Conservation (phyloP, 306 rosid species). For the Neltuma alba region DNA sequence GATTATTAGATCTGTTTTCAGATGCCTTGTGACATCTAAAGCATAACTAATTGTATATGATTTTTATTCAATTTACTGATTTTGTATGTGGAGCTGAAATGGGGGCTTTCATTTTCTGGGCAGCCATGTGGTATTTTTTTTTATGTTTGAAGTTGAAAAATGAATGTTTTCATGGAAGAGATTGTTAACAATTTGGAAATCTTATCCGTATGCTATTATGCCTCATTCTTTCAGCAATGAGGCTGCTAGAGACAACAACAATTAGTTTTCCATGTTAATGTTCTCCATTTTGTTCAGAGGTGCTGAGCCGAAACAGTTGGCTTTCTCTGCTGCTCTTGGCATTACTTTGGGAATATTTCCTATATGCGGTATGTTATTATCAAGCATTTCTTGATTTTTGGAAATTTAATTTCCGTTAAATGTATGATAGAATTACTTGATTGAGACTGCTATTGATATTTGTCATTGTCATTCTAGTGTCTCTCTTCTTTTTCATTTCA, state of each 20-base stretch:
- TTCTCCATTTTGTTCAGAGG: conserved; percentile 57
- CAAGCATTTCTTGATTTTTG: not conserved
- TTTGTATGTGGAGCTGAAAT: not conserved
- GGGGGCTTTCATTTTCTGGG: not conserved
- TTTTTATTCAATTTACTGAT: not conserved
- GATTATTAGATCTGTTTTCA: not conserved
- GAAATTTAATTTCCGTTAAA: not conserved
- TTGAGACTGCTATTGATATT: not conserved
- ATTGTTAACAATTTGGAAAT: not conserved
- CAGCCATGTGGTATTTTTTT: not conserved
- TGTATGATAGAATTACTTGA: not conserved
- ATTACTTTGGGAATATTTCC: conserved; percentile 68
- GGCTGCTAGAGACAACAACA: not conserved
- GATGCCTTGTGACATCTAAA: not conserved
- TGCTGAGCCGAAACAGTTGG: conserved; percentile 80
- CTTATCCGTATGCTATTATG: not conserved
- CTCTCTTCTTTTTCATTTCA: not conserved
- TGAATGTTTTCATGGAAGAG: not conserved
- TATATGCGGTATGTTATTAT: conserved; percentile 52
- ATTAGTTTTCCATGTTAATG: not conserved
- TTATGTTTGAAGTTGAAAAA: not conserved
- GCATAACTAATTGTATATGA: not conserved
- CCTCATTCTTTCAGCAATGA: not conserved
- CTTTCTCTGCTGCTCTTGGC: conserved; percentile 70
- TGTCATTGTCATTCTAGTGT: not conserved